A percentile compares a stretch with the other conserved stretches of the same genome.
These are phyloP conservation scores for Didymella pinodella DNA, from an alignment of 2,329 filamentous ascomycete species.

Conservation along the genomic window DNA sequence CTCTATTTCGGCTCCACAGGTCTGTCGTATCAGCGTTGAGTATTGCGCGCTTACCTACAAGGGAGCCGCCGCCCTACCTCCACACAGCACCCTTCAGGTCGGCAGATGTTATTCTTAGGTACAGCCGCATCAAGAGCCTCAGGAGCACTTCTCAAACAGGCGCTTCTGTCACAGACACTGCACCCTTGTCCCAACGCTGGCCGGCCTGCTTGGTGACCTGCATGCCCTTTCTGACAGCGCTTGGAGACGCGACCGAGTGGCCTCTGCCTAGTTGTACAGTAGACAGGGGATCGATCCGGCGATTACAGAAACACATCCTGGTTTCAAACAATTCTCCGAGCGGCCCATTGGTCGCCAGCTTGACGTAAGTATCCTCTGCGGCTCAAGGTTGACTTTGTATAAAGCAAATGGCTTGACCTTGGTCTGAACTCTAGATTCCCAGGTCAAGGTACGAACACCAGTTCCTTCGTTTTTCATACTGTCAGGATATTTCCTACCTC, in stretches of 20 bases:
- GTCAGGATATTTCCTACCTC: conserved; percentile 44
- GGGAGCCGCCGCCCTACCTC: conserved; percentile 41
- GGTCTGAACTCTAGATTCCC: conserved; percentile 35
- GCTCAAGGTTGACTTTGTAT: conserved; percentile 36
- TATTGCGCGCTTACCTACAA: conserved; percentile 26
- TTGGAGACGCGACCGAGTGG: conserved; percentile 42
- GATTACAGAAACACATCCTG: conserved; percentile 51
- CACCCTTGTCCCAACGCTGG: conserved; percentile 40
- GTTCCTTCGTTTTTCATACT: conserved; percentile 48
- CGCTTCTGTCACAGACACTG: conserved; percentile 41
- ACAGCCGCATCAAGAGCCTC: conserved; percentile 44
- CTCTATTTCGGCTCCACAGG: conserved; percentile 23
- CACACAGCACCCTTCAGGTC: conserved; percentile 34
- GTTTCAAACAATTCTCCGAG: conserved; percentile 52
- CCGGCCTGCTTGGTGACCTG: conserved; percentile 37
- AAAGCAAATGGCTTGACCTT: conserved; percentile 39
- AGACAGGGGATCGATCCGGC: conserved; percentile 43
- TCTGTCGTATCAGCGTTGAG: conserved; percentile 41
- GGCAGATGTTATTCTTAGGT: conserved; percentile 45
- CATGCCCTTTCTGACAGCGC: conserved; percentile 43
- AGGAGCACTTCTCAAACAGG: conserved; percentile 46
- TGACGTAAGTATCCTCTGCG: conserved; percentile 36
- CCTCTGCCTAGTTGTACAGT: conserved; percentile 44
- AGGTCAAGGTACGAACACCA: conserved; percentile 38
- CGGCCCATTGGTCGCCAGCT: conserved; percentile 41